Evolutionary conservation across 345 rosid species (phyloP).

Genomic region (Gossypium rotundifolium): DNA sequence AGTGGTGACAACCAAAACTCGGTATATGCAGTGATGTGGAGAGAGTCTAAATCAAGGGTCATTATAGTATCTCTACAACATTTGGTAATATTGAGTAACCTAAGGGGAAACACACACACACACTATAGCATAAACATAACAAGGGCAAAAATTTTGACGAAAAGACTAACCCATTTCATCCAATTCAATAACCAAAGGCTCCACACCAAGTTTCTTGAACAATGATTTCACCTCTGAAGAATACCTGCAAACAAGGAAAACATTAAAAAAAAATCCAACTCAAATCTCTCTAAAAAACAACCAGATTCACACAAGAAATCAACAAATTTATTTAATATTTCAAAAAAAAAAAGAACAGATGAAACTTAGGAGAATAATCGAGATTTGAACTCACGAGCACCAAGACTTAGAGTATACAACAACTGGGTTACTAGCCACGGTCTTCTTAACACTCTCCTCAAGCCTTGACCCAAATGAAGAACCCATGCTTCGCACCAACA

Average conservation of each 20-base stretch:
- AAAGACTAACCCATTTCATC: constrained; percentile 73
- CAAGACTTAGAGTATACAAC: constrained; percentile 93
- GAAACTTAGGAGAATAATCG: background rate
- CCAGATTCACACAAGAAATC: background rate
- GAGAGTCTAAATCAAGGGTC: background rate
- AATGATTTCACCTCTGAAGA: constrained; percentile 85
- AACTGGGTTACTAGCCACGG: constrained; percentile 60
- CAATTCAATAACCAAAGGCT: constrained; percentile 78
- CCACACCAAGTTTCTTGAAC: constrained; percentile 69
- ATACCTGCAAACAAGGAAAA: constrained; percentile 42
- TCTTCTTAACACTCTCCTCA: constrained; percentile 68
- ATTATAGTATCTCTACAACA: background rate
- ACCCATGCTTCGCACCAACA: constrained; percentile 48
- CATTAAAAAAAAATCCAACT: background rate
- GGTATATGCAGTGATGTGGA: background rate
- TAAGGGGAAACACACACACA: background rate
- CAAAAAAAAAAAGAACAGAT: background rate
- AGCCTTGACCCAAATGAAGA: constrained; percentile 85
- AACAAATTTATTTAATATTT: background rate
- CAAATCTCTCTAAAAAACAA: background rate
- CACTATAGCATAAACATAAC: background rate
- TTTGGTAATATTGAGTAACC: background rate
- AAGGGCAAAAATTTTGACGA: background rate
- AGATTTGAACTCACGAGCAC: constrained; percentile 80
- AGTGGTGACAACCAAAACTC: background rate